Evolutionary conservation across 805 yeast genomes (phyloP), one percentile per base, ranked within the genome.

Genomic region (Yarrowia deformans): DNA sequence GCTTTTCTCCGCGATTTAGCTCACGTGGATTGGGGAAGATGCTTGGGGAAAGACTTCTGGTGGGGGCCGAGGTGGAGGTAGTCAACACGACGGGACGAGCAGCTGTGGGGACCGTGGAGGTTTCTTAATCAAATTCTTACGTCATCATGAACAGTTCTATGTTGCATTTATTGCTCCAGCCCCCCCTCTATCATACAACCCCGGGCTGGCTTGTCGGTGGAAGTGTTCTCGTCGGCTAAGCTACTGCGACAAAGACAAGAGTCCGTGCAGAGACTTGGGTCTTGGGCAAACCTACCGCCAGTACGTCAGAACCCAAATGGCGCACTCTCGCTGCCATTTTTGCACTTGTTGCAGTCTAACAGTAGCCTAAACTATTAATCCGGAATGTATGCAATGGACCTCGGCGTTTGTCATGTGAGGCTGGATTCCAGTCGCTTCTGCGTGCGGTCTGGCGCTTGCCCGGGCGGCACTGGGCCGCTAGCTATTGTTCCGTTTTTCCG

Each of bases 1-100:
- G 13, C 23, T 56, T 42, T 55, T 40, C 63, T 56, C 63, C 63
- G 63, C 63, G 48, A 56, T 56, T 56, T 56, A 42, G 63, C 63
- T 56, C 63, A 56, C 63, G 48, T 56, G 63, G 63, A 29, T 23
- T 18, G 63, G 63, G 63, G 63, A 40, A 56, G 32, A 35, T 49
- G 37, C 37, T 32, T 16, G 55, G 55, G 55, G 54, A 49, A 34
- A 16, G 29, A 13, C 18, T 23, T 23, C 8, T 40, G 43, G 43
- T 40, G 43, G 55, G 40, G 55, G 40, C 40, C 39, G 40, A 34
- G 32, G 43, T 35, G 42, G 58, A 13, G 32, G 7, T 32, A 16
- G 32, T 5, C 7, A 6, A 45, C 8, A n/a, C 2, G 16, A 18
- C 19, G 16, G 19, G n/a, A n/a, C 8, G 32, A 3, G 14, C 9